These are phyloP conservation scores for Geotrichum cucujoidarum DNA, from an alignment of 1,139 yeast genomes.

Conservation along the genomic window DNA sequence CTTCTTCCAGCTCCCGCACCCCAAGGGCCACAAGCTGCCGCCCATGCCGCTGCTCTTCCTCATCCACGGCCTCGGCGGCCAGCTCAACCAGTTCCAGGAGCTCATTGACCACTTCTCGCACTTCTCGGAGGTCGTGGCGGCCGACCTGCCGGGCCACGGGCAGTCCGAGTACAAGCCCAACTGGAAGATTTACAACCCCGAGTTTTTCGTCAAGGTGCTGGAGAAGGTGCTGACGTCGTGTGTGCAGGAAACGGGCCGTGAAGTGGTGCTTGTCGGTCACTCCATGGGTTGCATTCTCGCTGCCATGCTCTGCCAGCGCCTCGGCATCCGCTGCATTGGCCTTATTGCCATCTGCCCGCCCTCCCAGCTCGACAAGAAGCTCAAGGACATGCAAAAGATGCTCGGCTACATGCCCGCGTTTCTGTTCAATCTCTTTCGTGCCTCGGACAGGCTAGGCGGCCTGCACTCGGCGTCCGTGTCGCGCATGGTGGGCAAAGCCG, in stretches of 20 bases:
- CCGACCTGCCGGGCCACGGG: constrained; percentile 78
- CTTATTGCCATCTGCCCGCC: constrained; percentile 49
- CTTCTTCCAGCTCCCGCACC: constrained; percentile 33
- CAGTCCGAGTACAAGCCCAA: constrained; percentile 34
- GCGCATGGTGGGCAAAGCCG: constrained; percentile 45
- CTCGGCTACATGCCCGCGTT: constrained; percentile 41
- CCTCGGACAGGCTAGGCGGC: constrained; percentile 61
- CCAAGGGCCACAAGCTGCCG: constrained; percentile 33
- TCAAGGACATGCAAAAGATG: constrained; percentile 27
- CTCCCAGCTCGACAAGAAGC: constrained; percentile 42
- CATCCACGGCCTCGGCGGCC: constrained; percentile 76
- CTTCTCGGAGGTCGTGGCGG: constrained; percentile 56
- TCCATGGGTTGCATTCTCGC: constrained; percentile 69
- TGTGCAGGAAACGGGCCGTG: constrained; percentile 32
- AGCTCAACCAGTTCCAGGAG: constrained; percentile 65
- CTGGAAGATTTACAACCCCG: constrained; percentile 45
- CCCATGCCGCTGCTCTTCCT: constrained; percentile 55
- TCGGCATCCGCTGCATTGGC: constrained; percentile 38
- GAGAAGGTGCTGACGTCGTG: constrained; percentile 27
- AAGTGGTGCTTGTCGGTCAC: constrained; percentile 61
- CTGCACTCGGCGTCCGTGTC: constrained; percentile 52
- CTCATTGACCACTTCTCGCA: constrained; percentile 60
- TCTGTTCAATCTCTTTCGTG: constrained; percentile 52
- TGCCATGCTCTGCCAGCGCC: constrained; percentile 44
- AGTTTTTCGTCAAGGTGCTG: constrained; percentile 46